phyloP scores from a whole-genome alignment of 2,329 filamentous ascomycete species.

The Fusarium sp. region DNA sequence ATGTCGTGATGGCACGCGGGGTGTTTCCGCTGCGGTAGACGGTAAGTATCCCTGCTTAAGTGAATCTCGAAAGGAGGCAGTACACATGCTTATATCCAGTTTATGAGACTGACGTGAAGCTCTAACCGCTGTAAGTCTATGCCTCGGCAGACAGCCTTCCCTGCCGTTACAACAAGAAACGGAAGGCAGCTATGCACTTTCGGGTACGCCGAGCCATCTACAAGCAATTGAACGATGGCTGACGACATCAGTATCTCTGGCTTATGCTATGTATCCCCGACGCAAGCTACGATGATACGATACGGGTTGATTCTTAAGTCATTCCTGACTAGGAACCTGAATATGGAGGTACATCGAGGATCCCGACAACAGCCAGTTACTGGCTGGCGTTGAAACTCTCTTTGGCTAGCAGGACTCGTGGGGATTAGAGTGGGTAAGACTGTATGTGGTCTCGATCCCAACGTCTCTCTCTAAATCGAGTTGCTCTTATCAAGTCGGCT shows the following conservation, averaged over 20 bases:
- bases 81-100: neutral
- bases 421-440: neutral
- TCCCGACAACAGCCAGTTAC: neutral
- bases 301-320: neutral
- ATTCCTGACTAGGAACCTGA: neutral
- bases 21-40: fast-evolving
- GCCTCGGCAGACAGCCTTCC: neutral
- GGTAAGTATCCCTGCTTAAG: neutral
- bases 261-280: neutral
- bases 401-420: neutral
- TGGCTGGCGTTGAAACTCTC: neutral
- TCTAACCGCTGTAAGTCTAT: neutral
- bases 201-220: neutral
- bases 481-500: neutral
- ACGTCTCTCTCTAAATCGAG: neutral
- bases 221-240: neutral
- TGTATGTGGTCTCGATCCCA: neutral
- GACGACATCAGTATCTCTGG: neutral
- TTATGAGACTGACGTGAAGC: neutral
- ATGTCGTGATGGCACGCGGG: neutral
- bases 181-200: neutral
- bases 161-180: neutral
- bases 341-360: neutral
- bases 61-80: neutral
- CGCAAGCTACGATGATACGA: neutral